Conservation (phyloP, 768 basidiomycete genomes). For the Harrya chromipes region DNA sequence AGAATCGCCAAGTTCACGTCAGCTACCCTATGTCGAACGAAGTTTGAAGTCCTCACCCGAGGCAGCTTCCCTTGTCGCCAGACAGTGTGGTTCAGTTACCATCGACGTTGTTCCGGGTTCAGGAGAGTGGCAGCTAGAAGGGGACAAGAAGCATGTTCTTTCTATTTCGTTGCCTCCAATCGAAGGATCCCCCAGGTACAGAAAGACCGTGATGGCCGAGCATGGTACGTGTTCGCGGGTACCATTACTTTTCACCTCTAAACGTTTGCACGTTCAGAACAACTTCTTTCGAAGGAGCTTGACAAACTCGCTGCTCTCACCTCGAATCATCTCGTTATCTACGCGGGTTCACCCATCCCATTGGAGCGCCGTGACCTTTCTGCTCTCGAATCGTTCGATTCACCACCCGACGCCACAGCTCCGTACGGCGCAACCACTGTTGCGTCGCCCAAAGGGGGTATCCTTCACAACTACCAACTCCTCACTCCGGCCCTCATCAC, state of each 20-base stretch:
- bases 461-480: slow-evolving; percentile 72
- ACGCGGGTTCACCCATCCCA: slow-evolving; percentile 50
- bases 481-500: slow-evolving; percentile 74
- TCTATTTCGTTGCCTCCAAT: slow-evolving; percentile 52
- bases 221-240: slow-evolving; percentile 45
- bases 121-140: slow-evolving; percentile 33
- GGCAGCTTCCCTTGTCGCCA: slow-evolving; percentile 43
- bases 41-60: slow-evolving; percentile 28
- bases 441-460: slow-evolving; percentile 46
- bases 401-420: slow-evolving; percentile 20
- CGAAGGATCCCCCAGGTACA: slow-evolving; percentile 38
- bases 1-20: slow-evolving; percentile 51
- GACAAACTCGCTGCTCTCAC: slow-evolving; percentile 44
- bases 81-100: slow-evolving; percentile 51
- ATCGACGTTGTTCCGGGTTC: slow-evolving; percentile 43
- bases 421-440: slow-evolving; percentile 30
- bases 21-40: slow-evolving; percentile 57
- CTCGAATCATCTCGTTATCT: slow-evolving; percentile 64
- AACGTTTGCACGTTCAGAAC: slow-evolving; percentile 33
- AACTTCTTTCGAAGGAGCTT: slow-evolving; percentile 47
- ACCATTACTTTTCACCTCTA: neutral
- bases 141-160: slow-evolving; percentile 52
- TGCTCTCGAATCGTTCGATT: slow-evolving; percentile 27
- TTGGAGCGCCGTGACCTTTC: slow-evolving; percentile 42
- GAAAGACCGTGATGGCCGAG: slow-evolving; percentile 47